phyloP scores from a whole-genome alignment of 177 flowering plant species.

The Telopea speciosissima region DNA sequence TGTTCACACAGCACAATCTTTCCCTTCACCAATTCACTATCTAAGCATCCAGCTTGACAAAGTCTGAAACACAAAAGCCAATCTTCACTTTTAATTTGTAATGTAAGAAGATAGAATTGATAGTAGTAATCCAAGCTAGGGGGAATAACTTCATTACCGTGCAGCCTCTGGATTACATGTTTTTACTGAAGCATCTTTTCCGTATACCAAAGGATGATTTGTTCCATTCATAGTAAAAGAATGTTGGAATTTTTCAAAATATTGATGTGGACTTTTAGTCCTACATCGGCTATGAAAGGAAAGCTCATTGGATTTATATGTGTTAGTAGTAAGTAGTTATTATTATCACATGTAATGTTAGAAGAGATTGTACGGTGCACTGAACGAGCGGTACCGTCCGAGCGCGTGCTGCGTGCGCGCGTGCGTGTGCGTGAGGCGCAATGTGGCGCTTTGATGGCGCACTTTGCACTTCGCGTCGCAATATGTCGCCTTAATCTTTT shows the following conservation, averaged over 20 bases:
- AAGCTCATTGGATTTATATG: too few relatives aligned
- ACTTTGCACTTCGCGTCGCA: too few relatives aligned
- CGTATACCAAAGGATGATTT: conserved; percentile 25
- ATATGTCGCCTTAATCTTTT: too few relatives aligned
- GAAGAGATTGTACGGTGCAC: too few relatives aligned
- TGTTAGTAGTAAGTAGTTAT: too few relatives aligned
- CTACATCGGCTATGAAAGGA: too few relatives aligned
- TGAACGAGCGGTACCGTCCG: too few relatives aligned
- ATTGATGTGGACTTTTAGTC: too few relatives aligned
- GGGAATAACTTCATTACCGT: background rate
- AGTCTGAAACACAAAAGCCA: conserved; percentile 14
- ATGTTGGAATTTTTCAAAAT: conserved; percentile 37
- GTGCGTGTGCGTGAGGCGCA: too few relatives aligned
- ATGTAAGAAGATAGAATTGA: background rate
- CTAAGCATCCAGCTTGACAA: conserved; percentile 5
- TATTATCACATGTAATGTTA: too few relatives aligned
- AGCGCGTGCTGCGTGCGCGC: too few relatives aligned
- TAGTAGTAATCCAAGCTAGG: background rate
- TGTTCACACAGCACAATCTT: conserved; percentile 37
- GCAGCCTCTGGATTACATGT: background rate
- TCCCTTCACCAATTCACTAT: conserved; percentile 21
- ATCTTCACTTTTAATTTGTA: background rate
- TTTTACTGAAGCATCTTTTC: conserved; percentile 25
- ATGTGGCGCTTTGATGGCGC: too few relatives aligned
- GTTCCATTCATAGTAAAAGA: conserved; percentile 20